Base-by-base conservation (phyloP, 768 basidiomycete species). In the Mycena filopes region DNA sequence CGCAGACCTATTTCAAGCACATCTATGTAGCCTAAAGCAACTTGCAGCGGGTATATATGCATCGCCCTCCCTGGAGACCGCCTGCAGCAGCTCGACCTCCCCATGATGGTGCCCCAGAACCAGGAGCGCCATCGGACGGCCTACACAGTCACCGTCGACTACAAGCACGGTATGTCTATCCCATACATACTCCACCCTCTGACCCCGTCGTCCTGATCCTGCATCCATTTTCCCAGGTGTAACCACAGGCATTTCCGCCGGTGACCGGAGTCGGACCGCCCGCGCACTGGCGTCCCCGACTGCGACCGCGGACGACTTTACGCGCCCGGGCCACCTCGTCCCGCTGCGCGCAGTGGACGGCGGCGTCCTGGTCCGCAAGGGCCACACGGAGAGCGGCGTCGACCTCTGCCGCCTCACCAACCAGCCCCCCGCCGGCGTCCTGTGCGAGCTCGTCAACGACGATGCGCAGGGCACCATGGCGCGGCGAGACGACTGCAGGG, bases 391-490 rank as follows among this genome's bases (percentile, higher is more conserved):
- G 76, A 86, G 91, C 50, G 90, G 87, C 7, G 84, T 97, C 49
- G 98, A 99, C 69, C 81, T 99, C 8, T 99, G 97, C 75, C 76
- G 78, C 47, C 81, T 98, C 46, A 89, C 95, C 4, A 84, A 85
- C 47, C 86, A 86, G 55, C 80, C 84, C 16, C 85, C 87, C 4
- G 94, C 90, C 0, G 97, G 96, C 8, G 83, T 99, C 0, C 85
- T 99, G 36, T 99, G 98, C 74, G 98, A 99, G 76, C 81, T 99
- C 40, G 96, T 99, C 18, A 97, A 98, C 58, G 95, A 98, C 68
- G 91, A 98, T 75, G 86, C 85, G 16, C 79, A 86, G 70, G 98
- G 98, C 0, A 89, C 84, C 18, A 99, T 99, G 98, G 94, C 96
- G n/a, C 83, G 96, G 20, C 81, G 95, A 38, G 96, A 99, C 72